Conservation (phyloP, 2,329 filamentous ascomycete genomes). For the Stachybotrys chartarum region DNA sequence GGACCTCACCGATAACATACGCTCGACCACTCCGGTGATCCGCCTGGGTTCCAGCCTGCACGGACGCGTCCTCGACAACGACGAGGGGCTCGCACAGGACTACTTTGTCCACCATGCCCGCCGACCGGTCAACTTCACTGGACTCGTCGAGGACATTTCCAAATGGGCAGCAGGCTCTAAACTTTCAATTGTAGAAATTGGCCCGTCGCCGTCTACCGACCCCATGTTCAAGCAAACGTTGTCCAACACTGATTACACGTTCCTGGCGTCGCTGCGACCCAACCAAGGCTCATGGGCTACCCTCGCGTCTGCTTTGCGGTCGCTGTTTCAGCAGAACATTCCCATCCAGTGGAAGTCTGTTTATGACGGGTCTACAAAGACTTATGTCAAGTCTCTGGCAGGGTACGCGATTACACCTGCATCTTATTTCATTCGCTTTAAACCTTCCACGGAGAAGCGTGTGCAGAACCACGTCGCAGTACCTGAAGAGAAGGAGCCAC, state of each 20-base stretch:
- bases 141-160: slow-evolving; percentile 6
- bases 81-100: neutral
- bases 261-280: neutral
- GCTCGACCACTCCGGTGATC: slow-evolving; percentile 1
- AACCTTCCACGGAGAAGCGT: neutral
- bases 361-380: neutral
- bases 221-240: slow-evolving; percentile 1
- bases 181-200: slow-evolving; percentile 10
- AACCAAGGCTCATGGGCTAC: neutral
- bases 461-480: too few species aligned
- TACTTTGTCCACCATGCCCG: slow-evolving; percentile 14
- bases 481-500: neutral
- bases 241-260: neutral
- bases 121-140: slow-evolving; percentile 15
- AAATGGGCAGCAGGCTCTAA: neutral
- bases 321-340: neutral
- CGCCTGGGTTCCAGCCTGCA: slow-evolving; percentile 9
- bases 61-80: slow-evolving; percentile 3
- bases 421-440: neutral
- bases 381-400: neutral
- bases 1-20: neutral
- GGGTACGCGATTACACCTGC: neutral
- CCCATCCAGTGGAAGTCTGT: neutral
- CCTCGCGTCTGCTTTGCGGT: neutral
- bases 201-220: slow-evolving; percentile 9